Percentiles rank a stretch among this genome's conserved stretches.
phyloP scores from a whole-genome alignment of 306 rosid genomes.

The Arachis hypogaea region DNA sequence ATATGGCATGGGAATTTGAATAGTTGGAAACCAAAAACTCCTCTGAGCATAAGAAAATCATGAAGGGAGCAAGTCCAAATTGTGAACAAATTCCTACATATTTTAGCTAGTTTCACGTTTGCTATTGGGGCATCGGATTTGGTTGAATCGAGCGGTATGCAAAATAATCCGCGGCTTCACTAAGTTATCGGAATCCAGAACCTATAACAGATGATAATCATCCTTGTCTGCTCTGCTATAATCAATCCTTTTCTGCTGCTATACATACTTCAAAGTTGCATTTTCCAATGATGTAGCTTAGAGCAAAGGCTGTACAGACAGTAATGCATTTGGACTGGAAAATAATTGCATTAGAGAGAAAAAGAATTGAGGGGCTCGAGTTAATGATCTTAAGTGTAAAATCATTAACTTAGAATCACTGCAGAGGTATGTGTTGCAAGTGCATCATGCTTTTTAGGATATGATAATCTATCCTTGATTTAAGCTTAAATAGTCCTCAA shows the following conservation, averaged over 20 bases:
- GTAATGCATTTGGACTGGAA: neutral
- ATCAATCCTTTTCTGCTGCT: slow-evolving; percentile 33
- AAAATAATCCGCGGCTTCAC: slow-evolving; percentile 28
- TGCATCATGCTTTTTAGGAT: slow-evolving; percentile 33
- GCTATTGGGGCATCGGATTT: neutral
- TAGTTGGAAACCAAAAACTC: slow-evolving; percentile 1
- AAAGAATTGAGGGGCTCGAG: slow-evolving; percentile 6
- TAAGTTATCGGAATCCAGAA: slow-evolving; percentile 26
- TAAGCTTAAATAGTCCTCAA: neutral
- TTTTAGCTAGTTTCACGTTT: slow-evolving; percentile 4
- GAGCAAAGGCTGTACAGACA: neutral
- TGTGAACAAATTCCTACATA: neutral
- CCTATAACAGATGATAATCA: slow-evolving; percentile 12
- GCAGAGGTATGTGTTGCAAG: slow-evolving; percentile 37
- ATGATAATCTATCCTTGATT: neutral
- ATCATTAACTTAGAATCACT: slow-evolving; percentile 19
- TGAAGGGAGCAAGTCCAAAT: neutral
- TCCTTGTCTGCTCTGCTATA: slow-evolving; percentile 26
- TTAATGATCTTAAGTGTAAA: slow-evolving; percentile 9
- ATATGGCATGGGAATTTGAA: neutral
- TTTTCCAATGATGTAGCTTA: slow-evolving; percentile 26
- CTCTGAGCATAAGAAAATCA: slow-evolving; percentile 15
- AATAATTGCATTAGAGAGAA: slow-evolving; percentile 26
- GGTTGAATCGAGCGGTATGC: slow-evolving; percentile 3
- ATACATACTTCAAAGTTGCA: neutral